Conservation (phyloP, 176 grass and related monocot species). For the Triticum monococcum region DNA sequence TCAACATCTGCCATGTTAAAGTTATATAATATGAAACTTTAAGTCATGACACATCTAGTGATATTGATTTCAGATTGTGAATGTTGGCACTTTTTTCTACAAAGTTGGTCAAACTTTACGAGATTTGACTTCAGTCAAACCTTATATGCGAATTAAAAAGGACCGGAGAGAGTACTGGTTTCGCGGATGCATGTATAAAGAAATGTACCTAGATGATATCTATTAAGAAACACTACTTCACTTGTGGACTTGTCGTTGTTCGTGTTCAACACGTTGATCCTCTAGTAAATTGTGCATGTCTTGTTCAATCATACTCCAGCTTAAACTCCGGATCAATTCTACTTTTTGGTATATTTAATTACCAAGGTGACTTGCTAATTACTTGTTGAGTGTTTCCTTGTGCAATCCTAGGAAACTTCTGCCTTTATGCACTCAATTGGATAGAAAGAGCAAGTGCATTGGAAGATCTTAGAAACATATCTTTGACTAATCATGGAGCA, state of each 20-base stretch:
- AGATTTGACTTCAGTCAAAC: too few species aligned
- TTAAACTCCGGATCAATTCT: not conserved
- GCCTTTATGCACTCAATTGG: not conserved
- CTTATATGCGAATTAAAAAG: too few species aligned
- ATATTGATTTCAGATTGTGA: too few species aligned
- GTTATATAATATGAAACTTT: too few species aligned
- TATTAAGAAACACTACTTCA: conserved; percentile 1
- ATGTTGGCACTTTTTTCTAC: too few species aligned
- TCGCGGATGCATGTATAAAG: not conserved
- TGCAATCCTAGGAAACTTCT: conserved; percentile 6
- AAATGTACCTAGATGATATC: not conserved
- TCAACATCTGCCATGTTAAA: too few species aligned
- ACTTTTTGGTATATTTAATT: not conserved
- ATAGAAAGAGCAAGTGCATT: not conserved
- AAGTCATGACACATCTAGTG: too few species aligned
- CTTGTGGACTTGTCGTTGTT: conserved; percentile 13
- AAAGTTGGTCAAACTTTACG: too few species aligned
- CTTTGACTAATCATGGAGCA: not conserved
- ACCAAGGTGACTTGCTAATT: conserved; percentile 1
- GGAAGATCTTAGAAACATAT: not conserved
- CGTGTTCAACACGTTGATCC: conserved; percentile 20
- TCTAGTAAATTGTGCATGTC: conserved; percentile 23
- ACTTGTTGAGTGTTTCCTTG: conserved; percentile 16
- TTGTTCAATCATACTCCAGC: not conserved
- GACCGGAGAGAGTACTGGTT: not conserved